Percentiles rank a stretch among this genome's conserved stretches.
Conservation (phyloP, 2,329 filamentous ascomycete genomes). For the Colletotrichum sp. region DNA sequence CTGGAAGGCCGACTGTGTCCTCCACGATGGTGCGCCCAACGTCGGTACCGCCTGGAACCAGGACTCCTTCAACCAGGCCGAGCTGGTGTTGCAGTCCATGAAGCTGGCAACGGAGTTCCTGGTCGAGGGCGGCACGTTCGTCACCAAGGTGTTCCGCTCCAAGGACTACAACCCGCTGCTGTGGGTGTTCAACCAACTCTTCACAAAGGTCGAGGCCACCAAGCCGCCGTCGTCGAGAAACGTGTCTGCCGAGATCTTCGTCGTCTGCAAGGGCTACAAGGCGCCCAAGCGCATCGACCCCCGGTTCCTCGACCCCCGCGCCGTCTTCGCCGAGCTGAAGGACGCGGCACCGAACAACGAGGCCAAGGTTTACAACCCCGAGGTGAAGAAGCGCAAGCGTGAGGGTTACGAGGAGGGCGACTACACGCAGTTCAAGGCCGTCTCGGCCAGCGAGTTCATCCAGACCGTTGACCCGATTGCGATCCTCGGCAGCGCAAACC, state of each 20-base stretch:
- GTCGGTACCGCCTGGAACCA: slow-evolving; percentile 98
- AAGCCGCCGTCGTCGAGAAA: slow-evolving; percentile 96
- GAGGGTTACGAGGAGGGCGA: slow-evolving; percentile 98
- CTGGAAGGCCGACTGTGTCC: slow-evolving; percentile 93
- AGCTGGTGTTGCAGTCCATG: slow-evolving; percentile 87
- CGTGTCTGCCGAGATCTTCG: slow-evolving; percentile 97
- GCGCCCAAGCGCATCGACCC: slow-evolving; percentile 93
- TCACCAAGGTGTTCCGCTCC: slow-evolving; percentile 96
- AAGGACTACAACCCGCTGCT: slow-evolving; percentile 96
- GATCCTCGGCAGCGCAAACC: slow-evolving; percentile 86
- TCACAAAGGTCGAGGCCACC: slow-evolving; percentile 93
- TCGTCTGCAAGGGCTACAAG: slow-evolving; percentile 94
- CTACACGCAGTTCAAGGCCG: slow-evolving; percentile 89
- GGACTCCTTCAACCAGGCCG: slow-evolving; percentile 97
- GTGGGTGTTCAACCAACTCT: slow-evolving; percentile 98
- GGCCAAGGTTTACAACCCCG: slow-evolving; percentile 97
- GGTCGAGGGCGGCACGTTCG: slow-evolving; percentile 86
- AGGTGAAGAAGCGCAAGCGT: slow-evolving; percentile 95
- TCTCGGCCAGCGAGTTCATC: slow-evolving; percentile 89
- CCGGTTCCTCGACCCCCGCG: slow-evolving; percentile 85
- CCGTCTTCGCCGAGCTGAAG: slow-evolving; percentile 91
- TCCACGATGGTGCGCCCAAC: slow-evolving; percentile 97
- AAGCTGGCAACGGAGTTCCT: slow-evolving; percentile 95
- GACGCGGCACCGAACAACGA: slow-evolving; percentile 92
- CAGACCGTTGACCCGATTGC: slow-evolving; percentile 92